These are phyloP conservation scores for Tolypocladium ophioglossoides DNA, from an alignment of 2,329 filamentous ascomycete genomes.

Conservation along the genomic window DNA sequence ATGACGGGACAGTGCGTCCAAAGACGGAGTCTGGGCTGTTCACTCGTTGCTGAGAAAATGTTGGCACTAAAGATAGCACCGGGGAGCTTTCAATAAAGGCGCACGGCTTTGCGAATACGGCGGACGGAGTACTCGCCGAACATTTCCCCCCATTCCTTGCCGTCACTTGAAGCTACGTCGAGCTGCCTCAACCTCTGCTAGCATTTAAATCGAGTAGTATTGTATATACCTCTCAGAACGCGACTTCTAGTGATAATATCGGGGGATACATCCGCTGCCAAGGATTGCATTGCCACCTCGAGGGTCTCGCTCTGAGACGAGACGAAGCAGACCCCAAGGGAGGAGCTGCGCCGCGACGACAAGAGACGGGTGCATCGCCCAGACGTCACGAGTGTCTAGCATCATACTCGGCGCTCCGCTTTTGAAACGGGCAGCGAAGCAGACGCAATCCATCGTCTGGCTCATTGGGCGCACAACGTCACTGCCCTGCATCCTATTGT, in stretches of 20 bases:
- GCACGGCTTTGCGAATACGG: not conserved
- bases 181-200: no score
- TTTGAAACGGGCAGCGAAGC: not conserved
- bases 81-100: not conserved
- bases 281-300: no score
- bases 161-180: no score
- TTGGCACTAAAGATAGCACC: no score
- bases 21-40: not conserved
- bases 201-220: no score
- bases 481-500: not conserved
- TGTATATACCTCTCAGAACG: no score
- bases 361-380: not conserved
- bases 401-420: not conserved
- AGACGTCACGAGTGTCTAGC: not conserved
- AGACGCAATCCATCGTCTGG: not conserved
- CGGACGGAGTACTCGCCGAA: no score
- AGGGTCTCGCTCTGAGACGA: not conserved
- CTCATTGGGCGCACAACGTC: not conserved
- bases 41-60: not conserved
- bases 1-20: not conserved
- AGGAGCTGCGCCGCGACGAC: not conserved
- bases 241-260: no score
- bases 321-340: not conserved
- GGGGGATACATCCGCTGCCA: no score
- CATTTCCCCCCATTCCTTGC: no score